These are phyloP conservation scores for Pisolithus tinctorius DNA, from an alignment of 768 basidiomycete species.

Conservation along the genomic window DNA sequence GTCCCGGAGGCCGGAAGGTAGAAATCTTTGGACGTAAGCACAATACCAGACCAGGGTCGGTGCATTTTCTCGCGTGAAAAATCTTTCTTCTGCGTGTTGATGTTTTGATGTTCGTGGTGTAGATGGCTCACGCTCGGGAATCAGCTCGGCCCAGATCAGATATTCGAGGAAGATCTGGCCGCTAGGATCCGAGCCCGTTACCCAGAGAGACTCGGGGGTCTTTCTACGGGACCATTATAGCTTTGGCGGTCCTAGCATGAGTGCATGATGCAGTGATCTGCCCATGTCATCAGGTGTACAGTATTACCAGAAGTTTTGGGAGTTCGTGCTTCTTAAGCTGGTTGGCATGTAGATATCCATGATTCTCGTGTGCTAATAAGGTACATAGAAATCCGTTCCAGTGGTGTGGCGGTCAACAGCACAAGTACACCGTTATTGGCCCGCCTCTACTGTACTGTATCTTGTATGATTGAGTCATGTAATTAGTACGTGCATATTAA, in stretches of 20 bases:
- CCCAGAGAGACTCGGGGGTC: slow-evolving; percentile 21
- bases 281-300: too few relatives aligned
- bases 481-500: too few relatives aligned
- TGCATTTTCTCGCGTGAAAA: slow-evolving; percentile 3
- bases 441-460: too few relatives aligned
- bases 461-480: too few relatives aligned
- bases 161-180: slow-evolving; percentile 75
- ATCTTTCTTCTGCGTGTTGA: not conserved
- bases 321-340: too few relatives aligned
- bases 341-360: too few relatives aligned
- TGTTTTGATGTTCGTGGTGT: slow-evolving; percentile 4
- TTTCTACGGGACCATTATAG: slow-evolving; percentile 1
- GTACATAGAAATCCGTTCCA: too few relatives aligned
- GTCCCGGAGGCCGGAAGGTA: slow-evolving; percentile 77
- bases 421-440: too few relatives aligned
- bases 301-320: too few relatives aligned
- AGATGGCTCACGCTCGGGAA: slow-evolving; percentile 89
- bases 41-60: slow-evolving; percentile 83
- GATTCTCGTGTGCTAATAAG: too few relatives aligned
- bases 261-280: not conserved
- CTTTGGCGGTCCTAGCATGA: not conserved
- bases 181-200: slow-evolving; percentile 65
- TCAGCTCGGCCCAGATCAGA: slow-evolving; percentile 80
- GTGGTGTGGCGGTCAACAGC: too few relatives aligned
- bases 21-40: slow-evolving; percentile 97